A percentile compares a stretch with the other conserved stretches of the same genome.
Conservation (phyloP, 352 stramenopile genomes). For the Phytophthora fragariae region DNA sequence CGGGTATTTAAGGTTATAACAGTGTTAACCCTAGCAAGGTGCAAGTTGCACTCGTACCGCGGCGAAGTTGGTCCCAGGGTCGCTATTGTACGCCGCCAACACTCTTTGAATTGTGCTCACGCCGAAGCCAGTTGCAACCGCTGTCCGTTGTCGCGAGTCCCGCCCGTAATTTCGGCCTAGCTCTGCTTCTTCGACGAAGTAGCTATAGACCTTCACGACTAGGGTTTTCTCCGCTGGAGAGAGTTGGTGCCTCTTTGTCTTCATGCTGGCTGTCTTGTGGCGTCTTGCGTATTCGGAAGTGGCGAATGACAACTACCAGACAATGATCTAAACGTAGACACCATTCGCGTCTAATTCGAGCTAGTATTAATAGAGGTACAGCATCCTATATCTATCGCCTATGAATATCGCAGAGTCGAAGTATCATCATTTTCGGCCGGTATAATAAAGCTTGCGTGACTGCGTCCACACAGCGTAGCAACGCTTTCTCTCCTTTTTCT, state of each 20-base stretch:
- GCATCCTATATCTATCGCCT: too few species aligned
- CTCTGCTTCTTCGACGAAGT: not conserved
- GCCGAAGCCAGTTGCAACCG: not conserved
- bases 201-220: not conserved
- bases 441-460: too few species aligned
- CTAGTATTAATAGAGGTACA: too few species aligned
- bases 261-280: not conserved
- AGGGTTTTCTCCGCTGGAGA: not conserved
- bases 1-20: not conserved
- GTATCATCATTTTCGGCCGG: too few species aligned
- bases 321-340: too few species aligned
- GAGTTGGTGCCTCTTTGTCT: not conserved
- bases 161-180: not conserved
- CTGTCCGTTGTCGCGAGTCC: not conserved
- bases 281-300: not conserved
- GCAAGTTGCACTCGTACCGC: not conserved
- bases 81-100: not conserved
- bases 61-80: not conserved
- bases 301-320: not conserved
- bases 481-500: too few species aligned
- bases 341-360: too few species aligned
- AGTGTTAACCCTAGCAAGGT: not conserved
- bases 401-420: too few species aligned
- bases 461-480: too few species aligned
- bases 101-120: not conserved